Base-by-base conservation (phyloP, 2,329 filamentous ascomycete species). In the Trichoderma atroviride region DNA sequence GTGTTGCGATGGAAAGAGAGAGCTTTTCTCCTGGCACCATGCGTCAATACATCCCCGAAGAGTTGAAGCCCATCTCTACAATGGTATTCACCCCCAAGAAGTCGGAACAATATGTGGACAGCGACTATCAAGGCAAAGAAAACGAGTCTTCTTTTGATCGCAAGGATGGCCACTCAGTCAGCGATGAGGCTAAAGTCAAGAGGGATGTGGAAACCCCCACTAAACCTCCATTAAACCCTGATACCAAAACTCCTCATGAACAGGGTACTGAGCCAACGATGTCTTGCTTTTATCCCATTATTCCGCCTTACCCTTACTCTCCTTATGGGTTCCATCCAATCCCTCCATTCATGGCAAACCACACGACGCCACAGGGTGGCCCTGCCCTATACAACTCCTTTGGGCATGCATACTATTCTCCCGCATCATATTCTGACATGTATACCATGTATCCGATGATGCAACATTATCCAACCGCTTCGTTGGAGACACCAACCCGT, bases 341-440 rank as follows among this genome's bases (percentile, higher is more conserved):
- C 10, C 65, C 61, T 9, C 33, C 61, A 24, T 40, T 61, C 24
- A 70, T 71, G 70, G 56, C 65, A 11, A 52, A 59, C 13, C 35
- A 50, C 47, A 60, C 69, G 37, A 69, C 65, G 14, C 61, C 67
- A 10, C 63, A 67, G n/a, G 68, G 68, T 11, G 68, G 37, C 14
- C 53, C 68, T 56, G 22, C 74, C 10, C 67, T 75, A 58, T 76
- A 75, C 59, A 58, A 71, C 24, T 70, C 70, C n/a, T 76, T 66
- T 43, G 37, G 52, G 3, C 57, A 61, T 13, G 3, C 58, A 0
- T 69, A 69, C 22, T 69, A 57, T 6, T 22, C 16, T 27, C 37
- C 66, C 10, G 10, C 58, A 1, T 50, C 66, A 22, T 69, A 69
- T 16, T 53, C 60, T n/a, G 66, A 69, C 52, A 37, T 69, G 35